A percentile compares a stretch with the other conserved stretches of the same genome.
Conservation (phyloP, 176 grass and related monocot genomes). For the Oryza brachyantha region DNA sequence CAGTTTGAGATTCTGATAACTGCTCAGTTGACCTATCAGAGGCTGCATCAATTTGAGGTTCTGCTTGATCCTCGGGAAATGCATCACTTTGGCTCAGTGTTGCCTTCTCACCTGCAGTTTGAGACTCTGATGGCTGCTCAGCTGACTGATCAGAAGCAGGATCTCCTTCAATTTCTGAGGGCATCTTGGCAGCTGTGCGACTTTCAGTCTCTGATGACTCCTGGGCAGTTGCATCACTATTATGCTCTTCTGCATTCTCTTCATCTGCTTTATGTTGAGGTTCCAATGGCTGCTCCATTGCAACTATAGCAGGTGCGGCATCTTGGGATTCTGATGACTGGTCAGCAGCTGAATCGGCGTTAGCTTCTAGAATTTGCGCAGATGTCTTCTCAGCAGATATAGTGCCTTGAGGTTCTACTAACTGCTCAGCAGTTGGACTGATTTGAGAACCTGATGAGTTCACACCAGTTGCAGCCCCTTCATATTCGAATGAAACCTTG, state of each 20-base stretch:
- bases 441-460: neutral
- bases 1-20: constrained; percentile 22
- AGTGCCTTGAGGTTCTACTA: neutral
- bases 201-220: constrained; percentile 23
- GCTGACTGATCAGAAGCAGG: constrained; percentile 9
- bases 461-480: constrained; percentile 6
- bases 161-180: constrained; percentile 22
- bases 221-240: constrained; percentile 15
- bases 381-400: neutral
- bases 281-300: constrained; percentile 17
- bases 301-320: constrained; percentile 4
- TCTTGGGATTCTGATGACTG: constrained; percentile 9
- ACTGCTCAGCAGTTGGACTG: neutral
- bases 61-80: neutral
- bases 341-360: neutral
- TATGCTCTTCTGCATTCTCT: constrained; percentile 9
- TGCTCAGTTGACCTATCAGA: neutral
- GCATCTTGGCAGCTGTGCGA: neutral
- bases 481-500: constrained; percentile 16
- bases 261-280: constrained; percentile 27
- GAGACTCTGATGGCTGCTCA: constrained; percentile 23
- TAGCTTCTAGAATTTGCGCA: constrained; percentile 8
- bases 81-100: constrained; percentile 5
- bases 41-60: constrained; percentile 19
- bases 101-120: constrained; percentile 15